phyloP scores from a whole-genome alignment of 164 flowering plant genomes.

The Akebia trifoliata region DNA sequence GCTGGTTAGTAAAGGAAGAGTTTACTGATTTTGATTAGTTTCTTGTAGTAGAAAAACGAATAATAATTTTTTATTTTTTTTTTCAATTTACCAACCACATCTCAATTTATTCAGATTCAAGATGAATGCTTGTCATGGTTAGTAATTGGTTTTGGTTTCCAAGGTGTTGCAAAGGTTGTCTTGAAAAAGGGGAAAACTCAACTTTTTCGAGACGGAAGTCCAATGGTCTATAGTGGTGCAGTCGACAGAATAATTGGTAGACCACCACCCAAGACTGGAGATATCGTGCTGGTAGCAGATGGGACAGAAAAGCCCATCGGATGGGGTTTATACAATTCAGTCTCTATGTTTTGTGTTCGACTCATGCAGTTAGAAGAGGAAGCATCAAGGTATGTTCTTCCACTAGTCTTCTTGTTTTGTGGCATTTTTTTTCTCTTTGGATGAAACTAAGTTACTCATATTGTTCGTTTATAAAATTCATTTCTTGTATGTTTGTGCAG shows the following conservation, averaged over 20 bases:
- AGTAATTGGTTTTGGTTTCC: constrained; percentile 1
- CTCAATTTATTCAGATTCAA: not conserved
- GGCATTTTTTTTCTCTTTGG: not conserved
- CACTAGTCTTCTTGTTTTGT: not conserved
- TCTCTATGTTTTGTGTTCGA: constrained; percentile 91
- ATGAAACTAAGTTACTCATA: not conserved
- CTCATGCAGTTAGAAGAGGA: constrained; percentile 96
- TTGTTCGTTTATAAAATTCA: constrained; percentile 1
- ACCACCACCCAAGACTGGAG: constrained; percentile 90
- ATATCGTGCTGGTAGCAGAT: constrained; percentile 84
- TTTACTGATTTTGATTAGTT: not conserved
- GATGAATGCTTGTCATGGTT: not conserved
- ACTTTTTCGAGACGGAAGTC: constrained; percentile 85
- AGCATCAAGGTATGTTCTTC: constrained; percentile 41
- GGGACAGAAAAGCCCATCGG: constrained; percentile 86
- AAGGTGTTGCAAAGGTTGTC: constrained; percentile 87
- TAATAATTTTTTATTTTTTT: too few species aligned
- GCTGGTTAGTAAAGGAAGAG: not conserved
- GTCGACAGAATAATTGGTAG: constrained; percentile 88
- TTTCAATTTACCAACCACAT: not conserved
- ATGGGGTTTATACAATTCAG: constrained; percentile 93
- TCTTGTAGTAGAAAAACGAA: not conserved
- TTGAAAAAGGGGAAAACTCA: constrained; percentile 91
- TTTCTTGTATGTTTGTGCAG: constrained; percentile 30
- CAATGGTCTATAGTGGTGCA: constrained; percentile 98